Evolutionary conservation across 352 stramenopile species (phyloP).

Genomic region (Pythium diclinum): DNA sequence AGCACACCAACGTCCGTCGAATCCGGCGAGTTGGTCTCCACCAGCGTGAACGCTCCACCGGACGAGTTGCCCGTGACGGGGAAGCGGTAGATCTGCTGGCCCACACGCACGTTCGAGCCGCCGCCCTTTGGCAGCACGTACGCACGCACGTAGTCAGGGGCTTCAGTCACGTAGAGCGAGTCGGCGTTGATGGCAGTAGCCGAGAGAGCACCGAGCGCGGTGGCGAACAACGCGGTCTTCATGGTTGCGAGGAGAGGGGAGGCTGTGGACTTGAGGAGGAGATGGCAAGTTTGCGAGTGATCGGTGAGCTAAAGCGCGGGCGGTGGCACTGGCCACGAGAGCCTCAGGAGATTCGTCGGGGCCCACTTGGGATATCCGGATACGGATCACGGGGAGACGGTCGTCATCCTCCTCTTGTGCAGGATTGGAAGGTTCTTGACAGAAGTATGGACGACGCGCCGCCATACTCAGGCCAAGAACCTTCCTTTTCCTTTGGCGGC

Average conservation of each 20-base stretch:
- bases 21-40: conserved; percentile 32
- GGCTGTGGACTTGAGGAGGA: neutral
- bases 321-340: neutral
- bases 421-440: neutral
- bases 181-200: neutral
- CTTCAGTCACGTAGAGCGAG: conserved; percentile 41
- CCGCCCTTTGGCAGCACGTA: conserved; percentile 53
- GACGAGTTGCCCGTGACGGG: conserved; percentile 32
- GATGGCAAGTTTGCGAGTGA: neutral
- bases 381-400: neutral
- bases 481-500: neutral
- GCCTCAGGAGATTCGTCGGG: neutral
- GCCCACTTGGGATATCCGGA: neutral
- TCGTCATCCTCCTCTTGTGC: neutral
- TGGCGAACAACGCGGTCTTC: conserved; percentile 10
- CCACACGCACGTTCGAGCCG: conserved; percentile 34
- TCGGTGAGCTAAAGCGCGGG: neutral
- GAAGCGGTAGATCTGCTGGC: conserved; percentile 40
- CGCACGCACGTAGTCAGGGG: conserved; percentile 36
- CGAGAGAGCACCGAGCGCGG: neutral
- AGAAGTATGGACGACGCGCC: neutral
- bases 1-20: conserved; percentile 46
- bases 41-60: neutral
- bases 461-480: neutral
- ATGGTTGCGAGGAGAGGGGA: conserved; percentile 1